A percentile compares a stretch with the other conserved stretches of the same genome.
phyloP scores from a whole-genome alignment of 179 eudicot species.

The Patellifolia procumbens region DNA sequence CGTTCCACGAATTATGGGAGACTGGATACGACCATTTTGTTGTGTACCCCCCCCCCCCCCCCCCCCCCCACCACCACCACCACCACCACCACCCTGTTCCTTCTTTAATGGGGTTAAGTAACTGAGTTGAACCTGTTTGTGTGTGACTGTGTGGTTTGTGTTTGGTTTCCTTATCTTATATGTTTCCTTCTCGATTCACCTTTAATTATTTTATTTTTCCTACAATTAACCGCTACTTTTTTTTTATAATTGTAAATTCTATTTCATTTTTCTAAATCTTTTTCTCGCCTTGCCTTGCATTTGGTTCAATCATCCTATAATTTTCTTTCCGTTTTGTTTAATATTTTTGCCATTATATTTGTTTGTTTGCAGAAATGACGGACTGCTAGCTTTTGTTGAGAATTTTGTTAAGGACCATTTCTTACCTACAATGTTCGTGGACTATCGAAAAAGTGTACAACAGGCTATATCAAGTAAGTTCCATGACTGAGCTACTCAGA shows the following conservation, averaged over 20 bases:
- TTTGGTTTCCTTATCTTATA: background rate
- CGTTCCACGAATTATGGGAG: no score
- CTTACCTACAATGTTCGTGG: slow-evolving; percentile 95
- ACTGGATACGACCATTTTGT: no score
- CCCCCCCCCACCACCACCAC: no score
- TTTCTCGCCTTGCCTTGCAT: slow-evolving; percentile 3
- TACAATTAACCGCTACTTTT: background rate
- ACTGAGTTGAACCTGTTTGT: background rate
- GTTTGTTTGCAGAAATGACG: slow-evolving; percentile 72
- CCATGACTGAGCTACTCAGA: slow-evolving; percentile 8
- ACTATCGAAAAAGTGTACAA: slow-evolving; percentile 96
- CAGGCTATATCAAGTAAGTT: slow-evolving; percentile 99
- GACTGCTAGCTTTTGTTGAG: slow-evolving; percentile 84
- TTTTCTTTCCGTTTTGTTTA: slow-evolving; percentile 12
- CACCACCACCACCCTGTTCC: background rate
- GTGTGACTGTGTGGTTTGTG: background rate
- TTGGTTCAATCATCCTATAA: background rate
- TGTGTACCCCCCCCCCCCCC: no score
- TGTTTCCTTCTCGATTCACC: background rate
- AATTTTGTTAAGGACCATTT: slow-evolving; percentile 98
- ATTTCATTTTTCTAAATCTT: background rate
- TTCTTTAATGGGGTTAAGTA: background rate
- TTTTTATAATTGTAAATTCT: background rate
- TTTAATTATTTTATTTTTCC: background rate
- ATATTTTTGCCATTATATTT: slow-evolving; percentile 3